Percentiles rank a stretch among this genome's conserved stretches.
Conservation (phyloP, 352 stramenopile genomes). For the Phytopythium litorale region DNA sequence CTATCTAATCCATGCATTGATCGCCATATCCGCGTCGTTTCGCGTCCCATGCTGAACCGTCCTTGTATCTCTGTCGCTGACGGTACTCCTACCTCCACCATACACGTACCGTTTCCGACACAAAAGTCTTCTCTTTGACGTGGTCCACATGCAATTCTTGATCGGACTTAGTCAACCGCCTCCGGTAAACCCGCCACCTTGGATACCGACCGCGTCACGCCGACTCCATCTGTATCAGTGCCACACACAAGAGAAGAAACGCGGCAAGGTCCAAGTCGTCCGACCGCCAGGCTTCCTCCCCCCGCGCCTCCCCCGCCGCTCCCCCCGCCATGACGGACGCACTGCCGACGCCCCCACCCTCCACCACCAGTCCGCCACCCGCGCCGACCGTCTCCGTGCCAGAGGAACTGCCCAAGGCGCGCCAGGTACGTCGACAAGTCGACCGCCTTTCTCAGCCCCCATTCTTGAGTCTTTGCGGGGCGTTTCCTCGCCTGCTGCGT, state of each 20-base stretch:
- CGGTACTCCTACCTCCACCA: neutral
- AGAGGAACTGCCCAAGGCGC: constrained; percentile 36
- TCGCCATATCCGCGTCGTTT: neutral
- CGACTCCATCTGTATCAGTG: neutral
- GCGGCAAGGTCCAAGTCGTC: neutral
- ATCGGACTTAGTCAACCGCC: neutral
- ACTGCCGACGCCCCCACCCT: constrained; percentile 12
- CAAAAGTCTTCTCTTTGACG: neutral
- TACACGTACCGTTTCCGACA: neutral
- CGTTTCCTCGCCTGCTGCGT: neutral
- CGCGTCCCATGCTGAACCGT: neutral
- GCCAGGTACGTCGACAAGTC: constrained; percentile 22
- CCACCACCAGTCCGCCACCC: constrained; percentile 6
- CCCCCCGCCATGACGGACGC: constrained; percentile 4
- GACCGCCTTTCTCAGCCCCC: neutral
- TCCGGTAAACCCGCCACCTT: neutral
- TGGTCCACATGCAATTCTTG: neutral
- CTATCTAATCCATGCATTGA: constrained; percentile 8
- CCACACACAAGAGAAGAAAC: neutral
- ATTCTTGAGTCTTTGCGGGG: neutral
- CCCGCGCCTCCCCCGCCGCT: neutral
- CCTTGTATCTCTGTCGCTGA: neutral
- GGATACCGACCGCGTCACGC: neutral
- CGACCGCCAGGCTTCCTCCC: no score
- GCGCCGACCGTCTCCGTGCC: constrained; percentile 17